These are phyloP conservation scores for Coniochaeta prunicola DNA, from an alignment of 2,329 filamentous ascomycete species.

Conservation along the genomic window DNA sequence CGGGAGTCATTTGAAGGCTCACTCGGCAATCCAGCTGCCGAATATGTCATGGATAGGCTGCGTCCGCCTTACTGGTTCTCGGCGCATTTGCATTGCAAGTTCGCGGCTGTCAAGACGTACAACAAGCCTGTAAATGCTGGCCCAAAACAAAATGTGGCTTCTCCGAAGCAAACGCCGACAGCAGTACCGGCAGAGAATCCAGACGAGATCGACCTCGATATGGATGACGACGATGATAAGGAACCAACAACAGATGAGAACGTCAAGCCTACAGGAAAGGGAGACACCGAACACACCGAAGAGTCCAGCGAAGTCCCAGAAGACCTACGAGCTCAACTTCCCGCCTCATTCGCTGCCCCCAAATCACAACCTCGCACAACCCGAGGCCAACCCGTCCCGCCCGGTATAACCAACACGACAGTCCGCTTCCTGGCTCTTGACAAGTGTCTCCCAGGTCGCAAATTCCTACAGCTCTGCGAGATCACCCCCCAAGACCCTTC, in stretches of 20 bases:
- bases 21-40: constrained; percentile 74
- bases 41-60: constrained; percentile 71
- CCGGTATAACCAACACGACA: constrained; percentile 66
- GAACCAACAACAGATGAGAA: constrained; percentile 16
- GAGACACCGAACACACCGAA: background rate
- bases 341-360: constrained; percentile 60
- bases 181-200: constrained; percentile 37
- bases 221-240: constrained; percentile 43
- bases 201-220: constrained; percentile 65
- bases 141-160: constrained; percentile 3
- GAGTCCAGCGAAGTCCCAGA: constrained; percentile 41
- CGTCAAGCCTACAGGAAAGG: background rate
- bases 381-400: constrained; percentile 58
- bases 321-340: constrained; percentile 65
- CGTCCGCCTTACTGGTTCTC: constrained; percentile 87
- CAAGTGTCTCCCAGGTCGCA: constrained; percentile 74
- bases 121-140: constrained; percentile 21
- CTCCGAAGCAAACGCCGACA: constrained; percentile 4
- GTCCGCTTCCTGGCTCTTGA: constrained; percentile 86
- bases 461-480: constrained; percentile 75
- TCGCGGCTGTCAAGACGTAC: constrained; percentile 60
- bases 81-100: constrained; percentile 89
- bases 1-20: constrained; percentile 67
- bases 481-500: constrained; percentile 41
- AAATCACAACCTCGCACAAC: constrained; percentile 22